A percentile compares a stretch with the other conserved stretches of the same genome.
Conservation (phyloP, 2,329 filamentous ascomycete genomes). For the Huntiella omanensis region DNA sequence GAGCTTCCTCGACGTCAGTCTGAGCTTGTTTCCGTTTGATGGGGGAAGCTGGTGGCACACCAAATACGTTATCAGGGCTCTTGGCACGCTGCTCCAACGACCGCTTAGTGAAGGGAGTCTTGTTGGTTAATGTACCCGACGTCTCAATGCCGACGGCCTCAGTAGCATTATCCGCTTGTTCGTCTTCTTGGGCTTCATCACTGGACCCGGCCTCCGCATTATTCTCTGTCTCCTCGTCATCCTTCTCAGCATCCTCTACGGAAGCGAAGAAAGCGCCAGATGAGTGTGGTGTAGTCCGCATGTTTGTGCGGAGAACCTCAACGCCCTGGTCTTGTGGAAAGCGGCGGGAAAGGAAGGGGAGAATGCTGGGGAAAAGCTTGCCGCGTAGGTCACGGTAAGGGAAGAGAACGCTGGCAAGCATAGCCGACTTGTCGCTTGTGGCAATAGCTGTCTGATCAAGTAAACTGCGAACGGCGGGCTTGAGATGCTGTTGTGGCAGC, state of each 20-base stretch:
- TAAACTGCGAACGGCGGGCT: conserved; percentile 52
- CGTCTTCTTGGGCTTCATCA: not conserved
- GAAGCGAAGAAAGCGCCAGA: conserved; percentile 16
- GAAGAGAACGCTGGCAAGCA: conserved; percentile 69
- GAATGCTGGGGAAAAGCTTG: conserved; percentile 49
- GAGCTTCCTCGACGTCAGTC: conserved; percentile 16
- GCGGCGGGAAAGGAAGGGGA: conserved; percentile 57
- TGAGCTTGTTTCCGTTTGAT: conserved; percentile 23
- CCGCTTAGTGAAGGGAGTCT: conserved; percentile 5
- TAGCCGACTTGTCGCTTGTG: conserved; percentile 45
- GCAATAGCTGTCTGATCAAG: conserved; percentile 70
- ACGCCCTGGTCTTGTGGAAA: conserved; percentile 45
- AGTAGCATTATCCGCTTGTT: conserved; percentile 11
- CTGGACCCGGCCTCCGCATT: conserved; percentile 20
- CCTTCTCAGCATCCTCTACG: conserved; percentile 1
- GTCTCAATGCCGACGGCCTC: not conserved
- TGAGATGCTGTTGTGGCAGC: conserved; percentile 46
- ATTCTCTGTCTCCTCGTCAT: conserved; percentile 14
- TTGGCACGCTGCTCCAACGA: conserved; percentile 4
- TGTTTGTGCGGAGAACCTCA: conserved; percentile 48
- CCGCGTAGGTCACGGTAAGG: conserved; percentile 47
- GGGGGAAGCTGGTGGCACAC: conserved; percentile 14
- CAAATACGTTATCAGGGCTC: conserved; percentile 5
- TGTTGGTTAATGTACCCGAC: not conserved
- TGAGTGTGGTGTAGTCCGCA: conserved; percentile 24